These are phyloP conservation scores for Huntiella bhutanensis DNA, from an alignment of 2,329 filamentous ascomycete genomes.

Conservation along the genomic window DNA sequence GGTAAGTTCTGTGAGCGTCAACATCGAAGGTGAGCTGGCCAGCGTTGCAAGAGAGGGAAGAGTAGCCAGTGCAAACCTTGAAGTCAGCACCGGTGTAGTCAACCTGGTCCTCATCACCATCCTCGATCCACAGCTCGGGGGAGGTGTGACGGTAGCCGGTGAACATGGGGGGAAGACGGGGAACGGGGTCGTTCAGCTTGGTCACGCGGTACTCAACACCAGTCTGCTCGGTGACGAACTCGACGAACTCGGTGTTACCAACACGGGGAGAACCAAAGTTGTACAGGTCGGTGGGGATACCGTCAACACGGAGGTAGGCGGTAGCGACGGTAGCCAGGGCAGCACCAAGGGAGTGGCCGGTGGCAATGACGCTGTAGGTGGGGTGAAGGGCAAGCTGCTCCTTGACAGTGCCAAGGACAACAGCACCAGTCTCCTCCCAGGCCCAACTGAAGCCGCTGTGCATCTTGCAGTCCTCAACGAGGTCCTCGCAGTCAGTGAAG, in stretches of 20 bases:
- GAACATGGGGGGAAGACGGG: slow-evolving; percentile 42
- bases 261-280: slow-evolving; percentile 49
- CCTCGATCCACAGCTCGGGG: slow-evolving; percentile 47
- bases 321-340: slow-evolving; percentile 43
- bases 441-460: slow-evolving; percentile 40
- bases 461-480: slow-evolving; percentile 28
- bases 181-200: slow-evolving; percentile 47
- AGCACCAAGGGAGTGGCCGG: slow-evolving; percentile 51
- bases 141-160: slow-evolving; percentile 46
- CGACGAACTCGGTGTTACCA: slow-evolving; percentile 35
- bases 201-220: slow-evolving; percentile 44
- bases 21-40: slow-evolving; percentile 26
- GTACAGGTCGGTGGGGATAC: slow-evolving; percentile 30
- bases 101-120: slow-evolving; percentile 17
- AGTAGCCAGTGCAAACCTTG: slow-evolving; percentile 28
- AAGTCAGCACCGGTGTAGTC: slow-evolving; percentile 23
- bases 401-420: slow-evolving; percentile 25
- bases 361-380: slow-evolving; percentile 33
- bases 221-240: slow-evolving; percentile 32
- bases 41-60: slow-evolving; percentile 32
- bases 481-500: slow-evolving; percentile 16
- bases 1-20: slow-evolving; percentile 29
- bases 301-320: slow-evolving; percentile 32
- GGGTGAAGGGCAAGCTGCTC: slow-evolving; percentile 28
- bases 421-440: slow-evolving; percentile 33